Evolutionary conservation across 164 flowering plant genomes (phyloP), one percentile per base, ranked within the genome.

Genomic region (Magnolia officinalis): DNA sequence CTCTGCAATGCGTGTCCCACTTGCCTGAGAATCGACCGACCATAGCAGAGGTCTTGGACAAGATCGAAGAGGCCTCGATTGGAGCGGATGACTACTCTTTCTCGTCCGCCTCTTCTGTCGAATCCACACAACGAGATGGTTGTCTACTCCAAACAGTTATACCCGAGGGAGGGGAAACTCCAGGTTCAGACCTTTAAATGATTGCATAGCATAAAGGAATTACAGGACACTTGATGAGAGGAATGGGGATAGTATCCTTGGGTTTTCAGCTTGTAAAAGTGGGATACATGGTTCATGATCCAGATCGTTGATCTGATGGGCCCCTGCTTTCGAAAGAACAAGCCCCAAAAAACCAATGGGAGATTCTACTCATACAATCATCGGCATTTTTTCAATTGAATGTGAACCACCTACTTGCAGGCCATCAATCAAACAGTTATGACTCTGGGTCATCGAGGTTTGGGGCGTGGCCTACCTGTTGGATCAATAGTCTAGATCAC

Each of bases 141-240:
- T 78, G 77, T 67, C 21, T 84, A 14, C 84, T 87, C 69, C 87
- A 84, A 78, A 72, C 80, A 14, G 83, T 86, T 65, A 83, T 87
- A 75, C 83, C 86, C 2, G 90, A 87, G 51, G 72, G 77, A 8
- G 83, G 85, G 81, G 90, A 89, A 21, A 85, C 86, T 66, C 89
- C 91, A 13, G 86, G 81, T 66, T 86, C 87, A 63, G 80, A 78
- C 71, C 71, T 71, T 63, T 86, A 79, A 83, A 75, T 3, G 58
- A n/a, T 49, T 37, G 18, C 5, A 68, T 19, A 68, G 68, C 29
- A n/a, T 55, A 55, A 55, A 16, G 61, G 18, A 37, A 37, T 37
- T 37, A 37, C 6, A 37, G 45, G 45, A 37, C 45, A 37, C 0
- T 37, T 37, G 45, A 37, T 37, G 45, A 37, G 45, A 37, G 45